Percentiles rank a stretch among this genome's conserved stretches.
phyloP scores from a whole-genome alignment of 2,329 filamentous ascomycete genomes.

The Hypoxylon sp. region DNA sequence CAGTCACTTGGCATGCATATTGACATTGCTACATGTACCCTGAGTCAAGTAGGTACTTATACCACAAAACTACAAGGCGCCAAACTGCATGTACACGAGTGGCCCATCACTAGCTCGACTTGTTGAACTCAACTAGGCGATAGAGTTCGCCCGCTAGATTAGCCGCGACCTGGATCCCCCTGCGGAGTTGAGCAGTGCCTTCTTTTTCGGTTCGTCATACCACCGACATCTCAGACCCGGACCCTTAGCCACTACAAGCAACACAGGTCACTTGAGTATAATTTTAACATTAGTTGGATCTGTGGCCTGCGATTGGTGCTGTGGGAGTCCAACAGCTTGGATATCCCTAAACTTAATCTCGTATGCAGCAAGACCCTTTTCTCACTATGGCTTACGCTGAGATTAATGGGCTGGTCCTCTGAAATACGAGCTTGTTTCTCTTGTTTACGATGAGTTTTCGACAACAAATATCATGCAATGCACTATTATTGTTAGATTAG shows the following conservation, averaged over 20 bases:
- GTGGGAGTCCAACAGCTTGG: conserved; percentile 32
- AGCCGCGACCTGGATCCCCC: conserved; percentile 21
- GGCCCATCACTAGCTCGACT: conserved; percentile 19
- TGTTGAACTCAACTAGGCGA: conserved; percentile 9
- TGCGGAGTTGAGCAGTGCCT: conserved; percentile 11
- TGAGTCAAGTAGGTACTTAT: neutral
- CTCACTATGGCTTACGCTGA: neutral
- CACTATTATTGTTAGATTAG: conserved; percentile 1
- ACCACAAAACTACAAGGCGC: too few species aligned
- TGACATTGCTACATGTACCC: too few species aligned
- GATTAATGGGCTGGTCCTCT: neutral
- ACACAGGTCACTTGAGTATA: conserved; percentile 1
- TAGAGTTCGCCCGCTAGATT: conserved; percentile 21
- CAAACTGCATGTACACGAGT: conserved; percentile 1
- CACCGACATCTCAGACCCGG: conserved; percentile 2
- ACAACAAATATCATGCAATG: conserved; percentile 17
- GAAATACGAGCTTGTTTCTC: neutral
- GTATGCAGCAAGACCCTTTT: conserved; percentile 22
- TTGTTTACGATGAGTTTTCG: neutral
- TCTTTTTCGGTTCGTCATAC: conserved; percentile 28
- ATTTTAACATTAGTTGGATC: neutral
- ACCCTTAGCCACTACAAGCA: neutral
- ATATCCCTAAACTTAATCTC: conserved; percentile 39
- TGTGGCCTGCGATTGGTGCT: conserved; percentile 10
- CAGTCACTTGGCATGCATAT: neutral